Evolutionary conservation across 1,139 yeast species (phyloP), one percentile per base, ranked within the genome.

Genomic region (Yamadazyma blattariae): DNA sequence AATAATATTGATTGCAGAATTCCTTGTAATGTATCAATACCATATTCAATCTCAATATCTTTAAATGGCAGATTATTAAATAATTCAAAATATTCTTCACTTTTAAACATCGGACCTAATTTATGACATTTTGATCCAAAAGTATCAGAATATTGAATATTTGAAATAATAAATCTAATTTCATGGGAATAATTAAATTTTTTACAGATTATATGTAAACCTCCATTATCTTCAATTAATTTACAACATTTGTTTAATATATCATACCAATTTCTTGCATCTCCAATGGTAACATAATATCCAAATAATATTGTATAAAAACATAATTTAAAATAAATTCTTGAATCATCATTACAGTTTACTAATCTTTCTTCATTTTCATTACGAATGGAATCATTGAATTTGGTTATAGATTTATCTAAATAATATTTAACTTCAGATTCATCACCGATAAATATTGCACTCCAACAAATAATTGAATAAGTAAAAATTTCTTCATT

Each of bases 221-320:
- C 86, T 2, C 87, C 89, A 39, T 77, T 77, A 0, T 65, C 52
- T 7, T 65, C 61, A 4, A 79, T 77, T 24, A 63, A 56, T 25
- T 69, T 55, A 23, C 88, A 43, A 29, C 56, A 45, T 27, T 50
- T 39, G n/a, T 34, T 35, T 34, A 56, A 54, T 5, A 39, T 20
- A 9, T 46, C 47, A 37, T 57, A 59, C 77, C 76, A 71, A 30
- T 51, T 48, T n/a, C 40, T 41, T 3, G 64, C 64, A 42, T 71
- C 75, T 3, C 77, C 77, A 2, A 67, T 54, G 28, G 72, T 67
- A 2, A 67, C 56, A 35, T 56, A 51, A 29, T 33, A 40, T 3
- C 38, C 41, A 14, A 25, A 18, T 23, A 42, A 22, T 3, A 44
- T 34, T 4, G 31, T 17, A 12, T 31, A 31, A 25, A 44, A 42